Conservation (phyloP, 495 filamentous ascomycete species). For the Immersiella caudata region DNA sequence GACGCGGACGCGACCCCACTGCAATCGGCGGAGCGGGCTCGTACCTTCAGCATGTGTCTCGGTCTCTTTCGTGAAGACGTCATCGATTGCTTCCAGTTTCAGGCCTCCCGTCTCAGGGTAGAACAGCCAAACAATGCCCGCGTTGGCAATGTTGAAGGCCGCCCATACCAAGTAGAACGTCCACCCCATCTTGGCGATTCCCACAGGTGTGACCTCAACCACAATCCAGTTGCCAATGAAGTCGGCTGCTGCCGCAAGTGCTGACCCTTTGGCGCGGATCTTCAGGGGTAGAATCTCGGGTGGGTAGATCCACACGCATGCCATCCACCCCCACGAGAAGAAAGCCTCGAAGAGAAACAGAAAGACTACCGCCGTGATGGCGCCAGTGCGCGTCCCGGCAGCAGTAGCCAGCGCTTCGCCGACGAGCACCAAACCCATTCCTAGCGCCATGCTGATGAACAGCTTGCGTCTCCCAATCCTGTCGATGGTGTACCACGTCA, state of each 20-base stretch:
- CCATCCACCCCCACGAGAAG: conserved; percentile 44
- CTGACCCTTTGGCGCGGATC: conserved; percentile 66
- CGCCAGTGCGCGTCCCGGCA: conserved; percentile 34
- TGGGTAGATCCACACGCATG: conserved; percentile 54
- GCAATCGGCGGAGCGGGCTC: conserved; percentile 22
- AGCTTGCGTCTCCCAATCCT: conserved; percentile 53
- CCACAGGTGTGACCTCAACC: conserved; percentile 54
- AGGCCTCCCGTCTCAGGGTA: conserved; percentile 63
- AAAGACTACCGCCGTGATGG: conserved; percentile 44
- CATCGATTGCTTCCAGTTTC: conserved; percentile 52
- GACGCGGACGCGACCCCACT: conserved; percentile 31
- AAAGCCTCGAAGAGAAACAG: conserved; percentile 50
- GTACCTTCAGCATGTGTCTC: conserved; percentile 3
- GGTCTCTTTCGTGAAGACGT: conserved; percentile 49
- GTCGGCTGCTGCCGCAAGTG: conserved; percentile 65
- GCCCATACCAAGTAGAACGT: conserved; percentile 56
- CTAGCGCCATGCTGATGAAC: conserved; percentile 51
- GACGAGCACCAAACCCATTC: conserved; percentile 46
- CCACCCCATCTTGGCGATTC: conserved; percentile 51
- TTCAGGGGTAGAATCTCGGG: conserved; percentile 68
- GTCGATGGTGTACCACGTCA: conserved; percentile 53
- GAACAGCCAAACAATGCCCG: conserved; percentile 64
- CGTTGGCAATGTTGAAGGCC: conserved; percentile 60
- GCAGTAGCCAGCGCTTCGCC: conserved; percentile 43
- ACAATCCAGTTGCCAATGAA: conserved; percentile 56